These are phyloP conservation scores for Pittosporum tobira DNA, from an alignment of 129 eudicot genomes.

Conservation along the genomic window DNA sequence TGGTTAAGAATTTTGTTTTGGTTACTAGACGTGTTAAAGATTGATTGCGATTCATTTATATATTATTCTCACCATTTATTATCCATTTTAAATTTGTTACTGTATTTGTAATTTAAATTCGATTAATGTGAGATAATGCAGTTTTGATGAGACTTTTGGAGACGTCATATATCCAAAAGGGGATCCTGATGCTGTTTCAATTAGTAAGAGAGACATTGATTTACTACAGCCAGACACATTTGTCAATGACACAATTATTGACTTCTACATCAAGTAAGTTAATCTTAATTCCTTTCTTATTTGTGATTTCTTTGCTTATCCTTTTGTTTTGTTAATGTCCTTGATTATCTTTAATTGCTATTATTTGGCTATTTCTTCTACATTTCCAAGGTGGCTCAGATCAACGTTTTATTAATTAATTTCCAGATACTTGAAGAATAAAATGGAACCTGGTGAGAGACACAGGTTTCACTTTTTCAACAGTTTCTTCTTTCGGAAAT, in stretches of 20 bases:
- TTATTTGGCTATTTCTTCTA: constrained; percentile 1
- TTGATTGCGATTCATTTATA: background rate
- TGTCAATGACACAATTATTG: constrained; percentile 88
- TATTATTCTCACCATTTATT: background rate
- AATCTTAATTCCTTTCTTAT: background rate
- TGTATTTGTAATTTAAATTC: background rate
- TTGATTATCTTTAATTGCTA: background rate
- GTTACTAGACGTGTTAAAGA: background rate
- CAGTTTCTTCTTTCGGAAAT: constrained; percentile 84
- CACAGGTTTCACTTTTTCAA: constrained; percentile 76
- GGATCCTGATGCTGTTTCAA: constrained; percentile 79
- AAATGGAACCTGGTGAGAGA: constrained; percentile 41
- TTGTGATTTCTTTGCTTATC: constrained; percentile 4
- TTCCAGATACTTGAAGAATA: constrained; percentile 64
- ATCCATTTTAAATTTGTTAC: background rate
- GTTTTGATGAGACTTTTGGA: constrained; percentile 61
- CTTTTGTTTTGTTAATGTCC: too few species aligned
- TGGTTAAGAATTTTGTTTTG: background rate
- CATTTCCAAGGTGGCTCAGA: background rate
- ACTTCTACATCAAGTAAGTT: constrained; percentile 85
- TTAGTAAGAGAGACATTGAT: constrained; percentile 86
- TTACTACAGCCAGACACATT: constrained; percentile 74
- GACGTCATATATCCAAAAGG: constrained; percentile 86
- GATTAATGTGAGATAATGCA: constrained; percentile 20
- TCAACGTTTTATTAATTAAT: constrained; percentile 12